Evolutionary conservation across 1,284 basidiomycete species (phyloP).

Genomic region (Heterobasidion occidentale): DNA sequence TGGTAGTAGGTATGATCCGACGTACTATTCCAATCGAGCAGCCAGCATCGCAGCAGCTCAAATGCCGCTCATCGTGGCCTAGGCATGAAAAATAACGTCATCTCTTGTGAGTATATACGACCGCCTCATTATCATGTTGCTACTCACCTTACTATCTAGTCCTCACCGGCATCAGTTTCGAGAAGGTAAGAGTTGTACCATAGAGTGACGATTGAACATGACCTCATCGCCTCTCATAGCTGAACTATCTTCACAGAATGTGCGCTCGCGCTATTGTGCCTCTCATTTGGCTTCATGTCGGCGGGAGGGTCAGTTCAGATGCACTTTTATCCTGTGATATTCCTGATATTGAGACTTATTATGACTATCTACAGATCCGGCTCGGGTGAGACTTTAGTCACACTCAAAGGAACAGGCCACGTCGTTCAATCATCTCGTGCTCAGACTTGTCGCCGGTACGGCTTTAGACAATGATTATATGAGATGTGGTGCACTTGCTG

Average conservation of each 20-base stretch:
- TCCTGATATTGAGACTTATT: background rate
- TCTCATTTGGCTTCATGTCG: slow-evolving; percentile 43
- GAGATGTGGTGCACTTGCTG: slow-evolving; percentile 9
- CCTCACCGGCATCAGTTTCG: slow-evolving; percentile 51
- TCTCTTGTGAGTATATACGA: slow-evolving; percentile 36
- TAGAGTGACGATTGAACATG: slow-evolving; percentile 9
- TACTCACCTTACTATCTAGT: slow-evolving; percentile 24
- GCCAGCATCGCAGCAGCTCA: slow-evolving; percentile 45
- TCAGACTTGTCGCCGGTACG: background rate
- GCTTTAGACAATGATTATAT: background rate
- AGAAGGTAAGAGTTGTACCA: slow-evolving; percentile 31
- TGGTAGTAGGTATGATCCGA: slow-evolving; percentile 26
- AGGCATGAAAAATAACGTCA: slow-evolving; percentile 56
- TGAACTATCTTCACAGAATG: slow-evolving; percentile 47
- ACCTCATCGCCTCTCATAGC: slow-evolving; percentile 11
- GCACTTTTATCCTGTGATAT: background rate
- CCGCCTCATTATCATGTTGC: background rate
- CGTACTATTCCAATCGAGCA: slow-evolving; percentile 40
- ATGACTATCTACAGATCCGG: background rate
- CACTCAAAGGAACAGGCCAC: background rate
- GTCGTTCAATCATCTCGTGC: background rate
- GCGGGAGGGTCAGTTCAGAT: slow-evolving; percentile 28
- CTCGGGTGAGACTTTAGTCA: background rate
- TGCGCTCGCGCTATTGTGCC: slow-evolving; percentile 38
- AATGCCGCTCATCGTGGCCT: slow-evolving; percentile 53